Conservation (phyloP, 805 yeast genomes). For the Brettanomyces naardenensis region DNA sequence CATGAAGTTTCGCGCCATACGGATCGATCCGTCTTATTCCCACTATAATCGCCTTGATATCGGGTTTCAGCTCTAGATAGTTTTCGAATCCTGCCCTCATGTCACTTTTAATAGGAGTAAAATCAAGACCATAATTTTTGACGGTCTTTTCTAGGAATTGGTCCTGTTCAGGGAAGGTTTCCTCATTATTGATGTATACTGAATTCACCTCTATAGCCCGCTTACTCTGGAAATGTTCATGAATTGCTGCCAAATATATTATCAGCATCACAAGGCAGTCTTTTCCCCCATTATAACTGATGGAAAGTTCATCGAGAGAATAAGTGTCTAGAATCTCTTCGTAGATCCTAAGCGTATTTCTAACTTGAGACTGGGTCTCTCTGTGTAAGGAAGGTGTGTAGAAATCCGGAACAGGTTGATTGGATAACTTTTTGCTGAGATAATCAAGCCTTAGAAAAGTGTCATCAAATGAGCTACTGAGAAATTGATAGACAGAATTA, state of each 20-base stretch:
- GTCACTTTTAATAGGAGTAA: slow-evolving; percentile 32
- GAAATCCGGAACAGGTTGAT: slow-evolving; percentile 1
- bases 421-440: no score
- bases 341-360: slow-evolving; percentile 14
- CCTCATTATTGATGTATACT: slow-evolving; percentile 72
- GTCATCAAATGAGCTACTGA: not conserved
- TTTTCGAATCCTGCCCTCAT: slow-evolving; percentile 64
- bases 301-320: slow-evolving; percentile 46
- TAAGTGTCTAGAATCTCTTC: slow-evolving; percentile 14
- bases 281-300: slow-evolving; percentile 94
- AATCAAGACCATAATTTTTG: slow-evolving; percentile 44
- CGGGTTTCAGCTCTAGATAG: slow-evolving; percentile 45
- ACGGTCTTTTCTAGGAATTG: slow-evolving; percentile 55
- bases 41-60: slow-evolving; percentile 68
- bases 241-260: slow-evolving; percentile 52
- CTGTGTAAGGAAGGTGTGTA: slow-evolving; percentile 7
- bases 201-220: slow-evolving; percentile 26
- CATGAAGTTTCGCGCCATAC: slow-evolving; percentile 49
- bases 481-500: not conserved
- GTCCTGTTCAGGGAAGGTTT: slow-evolving; percentile 64
- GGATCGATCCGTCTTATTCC: slow-evolving; percentile 91
- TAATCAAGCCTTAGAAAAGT: not conserved
- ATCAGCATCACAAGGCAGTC: slow-evolving; percentile 89
- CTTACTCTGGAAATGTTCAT: slow-evolving; percentile 8
- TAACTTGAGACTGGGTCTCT: slow-evolving; percentile 20